Base-by-base conservation (phyloP, 495 filamentous ascomycete species). In the Neurospora sp. region DNA sequence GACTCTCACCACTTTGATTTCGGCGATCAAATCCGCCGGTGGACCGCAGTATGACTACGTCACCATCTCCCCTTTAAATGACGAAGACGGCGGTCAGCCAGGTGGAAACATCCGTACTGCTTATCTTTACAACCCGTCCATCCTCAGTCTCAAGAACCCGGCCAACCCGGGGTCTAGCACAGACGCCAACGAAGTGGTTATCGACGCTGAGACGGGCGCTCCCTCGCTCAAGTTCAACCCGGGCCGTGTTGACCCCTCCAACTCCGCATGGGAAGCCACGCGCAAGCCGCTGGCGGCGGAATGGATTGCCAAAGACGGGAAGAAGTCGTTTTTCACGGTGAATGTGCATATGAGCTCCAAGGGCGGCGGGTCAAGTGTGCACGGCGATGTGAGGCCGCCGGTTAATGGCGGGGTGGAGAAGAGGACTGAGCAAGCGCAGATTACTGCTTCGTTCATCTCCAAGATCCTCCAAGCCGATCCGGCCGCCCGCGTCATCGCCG, bases 101-200 rank as follows among this genome's bases (percentile, higher is more conserved):
- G 88, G 88, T 40, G 87, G 88, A n/a, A 90, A 91, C 77, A 90
- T 91, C 83, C 88, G 89, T 35, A 81, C 83, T 9, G 88, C 87
- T 5, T 91, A 89, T 79, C 80, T 91, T 10, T 91, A 89, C 82
- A 84, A 87, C 14, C 83, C 86, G 0, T 75, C 80, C 2, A 69
- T 87, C 6, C 73, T 91, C 40, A 82, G 78, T 16, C 82, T 86
- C 41, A 79, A 82, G 4, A 85, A 83, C 78, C 77, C 79, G 0
- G 35, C 35, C 1, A 85, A n/a, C n/a, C 84, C 78, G 79, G 88
- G 88, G 40, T 76, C 79, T 7, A 74, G 79, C 45, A 80, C 75
- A 0, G 80, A 85, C 12, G 82, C 82, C 9, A 88, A 83, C 70
- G 81, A 81, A 20, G 85, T 90, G 27, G 27, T 27, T 27, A 27